Percentiles rank a stretch among this genome's conserved stretches.
These are phyloP conservation scores for Trichoderma gracile DNA, from an alignment of 2,329 filamentous ascomycete species.

Conservation along the genomic window DNA sequence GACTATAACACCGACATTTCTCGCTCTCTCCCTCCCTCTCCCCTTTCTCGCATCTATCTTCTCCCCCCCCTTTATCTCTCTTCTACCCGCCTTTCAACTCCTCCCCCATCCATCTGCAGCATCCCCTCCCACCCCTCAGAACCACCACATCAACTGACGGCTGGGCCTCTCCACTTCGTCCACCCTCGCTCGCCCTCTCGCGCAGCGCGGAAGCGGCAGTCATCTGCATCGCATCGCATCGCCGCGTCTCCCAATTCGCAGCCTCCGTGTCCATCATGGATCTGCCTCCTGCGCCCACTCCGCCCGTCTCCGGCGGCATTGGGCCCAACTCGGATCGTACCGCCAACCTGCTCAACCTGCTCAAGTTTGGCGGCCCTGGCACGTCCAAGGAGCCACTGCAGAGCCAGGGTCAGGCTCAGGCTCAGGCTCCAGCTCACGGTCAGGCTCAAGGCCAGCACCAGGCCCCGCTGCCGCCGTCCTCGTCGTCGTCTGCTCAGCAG, in stretches of 20 bases:
- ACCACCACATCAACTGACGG: not conserved
- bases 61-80: not conserved
- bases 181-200: constrained; percentile 6
- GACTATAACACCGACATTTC: not conserved
- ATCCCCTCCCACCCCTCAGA: not conserved
- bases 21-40: not conserved
- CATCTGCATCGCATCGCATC: constrained; percentile 27
- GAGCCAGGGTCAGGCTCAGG: constrained; percentile 29
- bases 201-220: constrained; percentile 20
- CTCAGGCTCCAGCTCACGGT: constrained; percentile 27
- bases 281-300: constrained; percentile 55
- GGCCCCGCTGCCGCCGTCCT: constrained; percentile 6
- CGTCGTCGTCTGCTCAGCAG: constrained; percentile 27
- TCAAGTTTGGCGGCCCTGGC: constrained; percentile 57
- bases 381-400: constrained; percentile 39
- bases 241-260: constrained; percentile 23
- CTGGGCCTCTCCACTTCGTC: constrained; percentile 7
- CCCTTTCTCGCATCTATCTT: not conserved
- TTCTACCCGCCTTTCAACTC: constrained; percentile 1
- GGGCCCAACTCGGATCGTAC: constrained; percentile 50
- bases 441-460: constrained; percentile 25
- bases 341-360: constrained; percentile 58
- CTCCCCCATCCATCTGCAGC: not conserved
- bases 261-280: constrained; percentile 37
- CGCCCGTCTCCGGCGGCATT: constrained; percentile 45